Evolutionary conservation across 306 rosid species (phyloP).

Genomic region (Fragaria vesca): DNA sequence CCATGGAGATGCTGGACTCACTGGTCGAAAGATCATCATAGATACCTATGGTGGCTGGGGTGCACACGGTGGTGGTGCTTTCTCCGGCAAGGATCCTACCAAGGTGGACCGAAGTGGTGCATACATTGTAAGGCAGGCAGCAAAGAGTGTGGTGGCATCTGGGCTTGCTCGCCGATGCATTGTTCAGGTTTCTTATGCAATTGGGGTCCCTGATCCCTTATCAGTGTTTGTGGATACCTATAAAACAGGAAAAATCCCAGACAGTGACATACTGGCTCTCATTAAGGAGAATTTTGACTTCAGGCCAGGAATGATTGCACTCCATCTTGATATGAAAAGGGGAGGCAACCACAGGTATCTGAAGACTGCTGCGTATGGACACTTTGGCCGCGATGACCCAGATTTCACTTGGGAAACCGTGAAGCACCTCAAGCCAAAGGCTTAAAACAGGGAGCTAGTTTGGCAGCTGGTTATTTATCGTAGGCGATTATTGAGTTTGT

Average conservation of each 20-base stretch:
- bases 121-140: conserved; percentile 75
- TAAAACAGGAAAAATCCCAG: conserved; percentile 67
- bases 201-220: conserved; percentile 74
- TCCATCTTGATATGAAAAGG: conserved; percentile 63
- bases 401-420: conserved; percentile 82
- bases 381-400: conserved; percentile 74
- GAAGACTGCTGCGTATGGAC: conserved; percentile 84
- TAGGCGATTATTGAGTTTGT: conserved; percentile 33
- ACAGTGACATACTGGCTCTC: conserved; percentile 53
- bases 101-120: conserved; percentile 83
- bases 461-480: conserved; percentile 31
- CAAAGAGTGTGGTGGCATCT: conserved; percentile 78
- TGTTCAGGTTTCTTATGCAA: conserved; percentile 85
- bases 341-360: conserved; percentile 77
- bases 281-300: conserved; percentile 70
- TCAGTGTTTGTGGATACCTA: conserved; percentile 67
- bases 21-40: conserved; percentile 76
- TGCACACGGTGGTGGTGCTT: conserved; percentile 89
- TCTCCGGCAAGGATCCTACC: conserved; percentile 84
- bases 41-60: conserved; percentile 89
- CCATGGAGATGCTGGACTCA: conserved; percentile 84
- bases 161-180: conserved; percentile 74
- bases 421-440: conserved; percentile 67
- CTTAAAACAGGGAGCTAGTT: conserved; percentile 32
- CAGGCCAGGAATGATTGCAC: conserved; percentile 80